Base-by-base conservation (phyloP, 441 rosid genomes). In the Populus hybrid region DNA sequence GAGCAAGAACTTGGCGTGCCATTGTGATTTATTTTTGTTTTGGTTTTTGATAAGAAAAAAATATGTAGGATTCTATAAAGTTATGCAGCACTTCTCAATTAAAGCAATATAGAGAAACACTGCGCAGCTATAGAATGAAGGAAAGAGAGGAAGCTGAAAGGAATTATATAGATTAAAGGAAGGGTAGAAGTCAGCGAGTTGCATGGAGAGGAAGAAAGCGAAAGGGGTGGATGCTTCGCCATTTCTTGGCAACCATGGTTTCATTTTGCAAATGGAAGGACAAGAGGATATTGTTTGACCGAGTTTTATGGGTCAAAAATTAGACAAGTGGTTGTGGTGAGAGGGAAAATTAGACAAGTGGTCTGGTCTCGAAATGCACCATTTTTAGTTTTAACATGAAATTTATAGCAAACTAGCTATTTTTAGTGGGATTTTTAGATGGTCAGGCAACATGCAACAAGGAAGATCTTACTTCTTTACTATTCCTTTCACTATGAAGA, bases 1-100 rank as follows among this genome's bases (percentile, higher is more conserved):
- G 75, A 61, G 80, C 90, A 34, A 90, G 20, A 70, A 83, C 66
- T 78, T 80, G 89, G 30, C 91, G 88, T 32, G 89, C 92, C 97
- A 94, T 94, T 82, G 30, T 80, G 12, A 12, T 69, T 28, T 53
- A 0, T 6, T 21, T 11, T 63, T 73, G 4, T 20, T 68, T 32
- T 40, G 16, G 26, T 30, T n/a, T 65, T 69, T 20, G 42, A 10
- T 59, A 34, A 40, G 50, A 11, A 40, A 40, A 40, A 40, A 40
- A 40, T 40, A 40, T 10, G 12, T 3, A n/a, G 21, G 74, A 78
- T 77, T 75, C 80, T 69, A 38, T 30, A 67, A 70, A 24, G 20
- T 32, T 4, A 20, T n/a, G 83, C 87, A 84, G 83, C 70, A 72
- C 28, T 70, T 75, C 87, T 83, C 81, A 40, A 40, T 50, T 67